Conservation (phyloP, 306 rosid genomes). For the Glycine latifolia region DNA sequence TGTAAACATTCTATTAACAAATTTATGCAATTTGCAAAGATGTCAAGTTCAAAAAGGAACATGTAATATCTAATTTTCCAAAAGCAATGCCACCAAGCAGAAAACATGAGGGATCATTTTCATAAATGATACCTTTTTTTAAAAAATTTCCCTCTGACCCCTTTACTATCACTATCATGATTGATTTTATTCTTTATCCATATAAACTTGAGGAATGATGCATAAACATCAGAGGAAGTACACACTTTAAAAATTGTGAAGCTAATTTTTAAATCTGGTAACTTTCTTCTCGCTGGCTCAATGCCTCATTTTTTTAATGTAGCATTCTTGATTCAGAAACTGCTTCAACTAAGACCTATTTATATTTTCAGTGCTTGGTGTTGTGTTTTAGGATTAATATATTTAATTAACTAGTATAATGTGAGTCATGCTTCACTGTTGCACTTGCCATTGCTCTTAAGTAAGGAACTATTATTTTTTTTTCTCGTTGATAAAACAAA, state of each 20-base stretch:
- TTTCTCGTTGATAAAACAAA: not conserved
- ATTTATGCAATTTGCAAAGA: not conserved
- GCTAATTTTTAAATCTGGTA: not conserved
- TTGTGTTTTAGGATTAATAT: not conserved
- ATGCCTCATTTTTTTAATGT: conserved; percentile 7
- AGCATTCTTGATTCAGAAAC: not conserved
- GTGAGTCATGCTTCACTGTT: not conserved
- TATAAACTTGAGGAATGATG: conserved; percentile 8
- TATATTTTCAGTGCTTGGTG: conserved; percentile 10
- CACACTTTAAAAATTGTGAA: conserved; percentile 1
- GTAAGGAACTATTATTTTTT: conserved; percentile 10
- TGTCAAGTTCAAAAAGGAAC: not conserved
- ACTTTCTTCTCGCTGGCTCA: not conserved
- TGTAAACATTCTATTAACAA: conserved; percentile 26
- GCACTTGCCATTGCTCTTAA: not conserved
- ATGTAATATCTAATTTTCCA: conserved; percentile 2
- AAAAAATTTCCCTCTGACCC: not conserved
- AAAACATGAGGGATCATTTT: conserved; percentile 2
- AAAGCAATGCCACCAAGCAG: conserved; percentile 31
- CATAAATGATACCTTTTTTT: not conserved
- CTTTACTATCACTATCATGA: not conserved
- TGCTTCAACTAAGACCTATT: conserved; percentile 3
- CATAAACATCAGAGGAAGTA: not conserved
- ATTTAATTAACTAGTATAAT: not conserved
- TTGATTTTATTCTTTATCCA: not conserved